Conservation (phyloP, 805 yeast genomes). For the Metschnikowia peoriensis region DNA sequence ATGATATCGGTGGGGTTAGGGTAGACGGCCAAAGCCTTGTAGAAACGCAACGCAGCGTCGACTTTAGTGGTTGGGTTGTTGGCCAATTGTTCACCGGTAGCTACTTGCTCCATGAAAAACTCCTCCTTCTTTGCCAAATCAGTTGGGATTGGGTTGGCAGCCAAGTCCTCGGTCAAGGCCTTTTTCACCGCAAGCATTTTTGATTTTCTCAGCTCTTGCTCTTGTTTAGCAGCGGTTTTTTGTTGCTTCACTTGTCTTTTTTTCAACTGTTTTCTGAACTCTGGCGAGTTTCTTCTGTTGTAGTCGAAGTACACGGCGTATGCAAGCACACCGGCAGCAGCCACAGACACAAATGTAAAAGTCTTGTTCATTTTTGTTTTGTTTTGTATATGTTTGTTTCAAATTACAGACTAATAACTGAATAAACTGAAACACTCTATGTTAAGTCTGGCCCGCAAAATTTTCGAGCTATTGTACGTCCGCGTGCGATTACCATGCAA, state of each 20-base stretch:
- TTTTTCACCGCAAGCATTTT: conserved; percentile 60
- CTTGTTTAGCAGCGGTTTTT: conserved; percentile 52
- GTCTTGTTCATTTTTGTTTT: conserved; percentile 26
- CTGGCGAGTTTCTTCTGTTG: conserved; percentile 77
- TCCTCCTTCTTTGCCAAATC: conserved; percentile 68
- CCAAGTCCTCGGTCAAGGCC: conserved; percentile 62
- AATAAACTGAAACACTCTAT: too few species aligned
- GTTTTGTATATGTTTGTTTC: background rate
- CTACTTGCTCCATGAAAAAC: conserved; percentile 79
- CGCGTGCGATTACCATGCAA: conserved; percentile 12
- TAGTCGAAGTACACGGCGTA: conserved; percentile 91
- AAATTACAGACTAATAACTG: background rate
- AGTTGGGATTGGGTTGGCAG: conserved; percentile 70
- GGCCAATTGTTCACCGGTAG: conserved; percentile 79
- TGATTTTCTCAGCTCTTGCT: conserved; percentile 57
- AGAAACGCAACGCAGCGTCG: conserved; percentile 86
- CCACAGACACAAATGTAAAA: conserved; percentile 37
- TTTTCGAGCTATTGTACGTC: conserved; percentile 6
- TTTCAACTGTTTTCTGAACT: conserved; percentile 75
- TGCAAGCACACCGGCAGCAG: conserved; percentile 58
- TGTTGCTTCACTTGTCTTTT: conserved; percentile 61
- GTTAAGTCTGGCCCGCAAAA: conserved; percentile 4
- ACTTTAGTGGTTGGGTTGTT: conserved; percentile 63
- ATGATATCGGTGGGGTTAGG: conserved; percentile 94
- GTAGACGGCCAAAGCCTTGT: conserved; percentile 88